These are phyloP conservation scores for Ustilago lituana DNA, from an alignment of 1,284 basidiomycete species.

Conservation along the genomic window DNA sequence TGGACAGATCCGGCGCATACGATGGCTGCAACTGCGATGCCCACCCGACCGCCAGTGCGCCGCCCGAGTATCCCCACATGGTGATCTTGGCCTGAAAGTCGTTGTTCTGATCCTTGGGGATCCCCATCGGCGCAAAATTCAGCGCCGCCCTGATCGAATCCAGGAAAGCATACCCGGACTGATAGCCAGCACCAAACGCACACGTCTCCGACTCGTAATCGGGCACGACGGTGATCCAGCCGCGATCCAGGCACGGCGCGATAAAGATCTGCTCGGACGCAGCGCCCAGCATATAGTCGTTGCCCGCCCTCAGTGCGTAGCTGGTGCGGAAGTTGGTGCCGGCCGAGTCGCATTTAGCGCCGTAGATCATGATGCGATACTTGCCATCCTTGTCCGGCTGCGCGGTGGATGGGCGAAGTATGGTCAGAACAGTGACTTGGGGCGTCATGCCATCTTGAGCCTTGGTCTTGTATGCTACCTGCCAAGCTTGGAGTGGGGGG, in stretches of 20 bases:
- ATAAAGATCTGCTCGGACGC: slow-evolving; percentile 57
- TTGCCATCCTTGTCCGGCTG: slow-evolving; percentile 28
- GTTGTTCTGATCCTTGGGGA: slow-evolving; percentile 16
- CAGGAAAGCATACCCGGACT: slow-evolving; percentile 53
- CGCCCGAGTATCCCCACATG: slow-evolving; percentile 63
- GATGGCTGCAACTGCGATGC: slow-evolving; percentile 49
- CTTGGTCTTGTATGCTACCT: slow-evolving; percentile 50
- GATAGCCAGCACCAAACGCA: slow-evolving; percentile 56
- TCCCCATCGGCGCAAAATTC: slow-evolving; percentile 38
- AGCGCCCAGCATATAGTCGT: slow-evolving; percentile 31
- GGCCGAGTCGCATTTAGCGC: slow-evolving; percentile 44
- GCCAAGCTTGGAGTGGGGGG: slow-evolving; percentile 43
- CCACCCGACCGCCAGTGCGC: slow-evolving; percentile 62
- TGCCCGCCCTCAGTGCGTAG: slow-evolving; percentile 40
- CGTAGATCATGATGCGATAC: slow-evolving; percentile 32
- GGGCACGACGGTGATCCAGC: slow-evolving; percentile 55
- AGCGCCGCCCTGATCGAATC: slow-evolving; percentile 57
- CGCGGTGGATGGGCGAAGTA: slow-evolving; percentile 39
- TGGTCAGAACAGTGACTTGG: slow-evolving; percentile 47
- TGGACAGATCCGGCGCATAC: slow-evolving; percentile 53
- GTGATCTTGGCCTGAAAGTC: slow-evolving; percentile 35
- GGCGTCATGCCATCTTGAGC: slow-evolving; percentile 43
- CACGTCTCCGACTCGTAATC: slow-evolving; percentile 61
- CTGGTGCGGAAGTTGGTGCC: slow-evolving; percentile 42
- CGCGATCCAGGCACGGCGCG: slow-evolving; percentile 50